Evolutionary conservation across 2,329 filamentous ascomycete species (phyloP), one percentile per base, ranked within the genome.

Genomic region (Exophiala bonariae): DNA sequence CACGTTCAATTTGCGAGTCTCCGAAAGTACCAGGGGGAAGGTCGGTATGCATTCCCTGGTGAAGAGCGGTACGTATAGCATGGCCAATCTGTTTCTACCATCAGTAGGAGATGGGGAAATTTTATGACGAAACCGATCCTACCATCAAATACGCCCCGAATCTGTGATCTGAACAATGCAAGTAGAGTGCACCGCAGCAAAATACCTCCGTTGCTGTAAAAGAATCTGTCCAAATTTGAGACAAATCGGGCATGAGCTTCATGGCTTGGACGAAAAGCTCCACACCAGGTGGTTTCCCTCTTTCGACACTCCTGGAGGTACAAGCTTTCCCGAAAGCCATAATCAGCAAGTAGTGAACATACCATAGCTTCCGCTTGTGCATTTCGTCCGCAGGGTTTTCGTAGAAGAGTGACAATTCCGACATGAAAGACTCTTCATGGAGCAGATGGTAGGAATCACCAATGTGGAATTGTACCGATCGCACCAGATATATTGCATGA

Each of bases 251-350:
- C 0, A 78, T 47, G 0, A 73, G 54, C 38, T 70, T 64, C 41
- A 78, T 63, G 0, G 72, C 74, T 31, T 71, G 68, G 1, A 71
- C 62, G 49, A 77, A 76, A 20, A 72, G 66, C 4, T 76, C 73
- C 0, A 69, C 67, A 0, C 77, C 77, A 0, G 74, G 69, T 0
- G 77, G 77, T 2, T 63, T 47, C 42, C 61, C 65, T 0, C 63
- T 62, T 6, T 65, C 62, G 3, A 57, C 60, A 13, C 68, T 58
- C 31, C 66, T 67, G 19, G 70, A 69, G 0, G 74, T 67, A 23
- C 81, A 77, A 0, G 74, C 75, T 52, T 80, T 80, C 1, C 78
- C 78, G 49, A 81, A 78, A 0, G 78, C 77, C 3, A 81, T 63
- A 8, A 81, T 67, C 1, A 80, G 63, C 3, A 80, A 62, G 13